Conservation (phyloP, 768 basidiomycete genomes). For the Lactarius deliciosus region DNA sequence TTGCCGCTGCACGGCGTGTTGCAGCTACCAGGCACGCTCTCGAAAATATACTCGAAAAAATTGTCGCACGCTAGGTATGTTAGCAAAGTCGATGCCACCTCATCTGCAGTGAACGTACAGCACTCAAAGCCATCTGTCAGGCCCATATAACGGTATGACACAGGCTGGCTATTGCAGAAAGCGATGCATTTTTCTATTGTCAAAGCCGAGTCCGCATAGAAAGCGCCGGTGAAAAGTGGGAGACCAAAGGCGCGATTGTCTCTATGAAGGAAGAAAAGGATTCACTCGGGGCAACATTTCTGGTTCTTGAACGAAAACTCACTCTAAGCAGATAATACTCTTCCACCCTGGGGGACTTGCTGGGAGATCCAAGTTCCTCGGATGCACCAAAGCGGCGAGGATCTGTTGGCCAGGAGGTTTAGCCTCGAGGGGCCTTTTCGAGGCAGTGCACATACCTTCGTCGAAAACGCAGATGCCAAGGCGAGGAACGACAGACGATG, state of each 20-base stretch:
- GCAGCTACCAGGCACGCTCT: conserved; percentile 47
- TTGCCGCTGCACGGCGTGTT: conserved; percentile 60
- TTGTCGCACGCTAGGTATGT: conserved; percentile 5
- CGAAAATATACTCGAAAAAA: conserved; percentile 47
- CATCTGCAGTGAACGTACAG: conserved; percentile 39
- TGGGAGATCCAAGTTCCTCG: not conserved
- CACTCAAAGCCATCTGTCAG: conserved; percentile 63
- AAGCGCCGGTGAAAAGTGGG: conserved; percentile 49
- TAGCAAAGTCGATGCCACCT: too few relatives aligned
- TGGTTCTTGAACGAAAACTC: not conserved
- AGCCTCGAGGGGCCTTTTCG: not conserved
- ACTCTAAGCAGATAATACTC: not conserved
- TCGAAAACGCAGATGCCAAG: not conserved
- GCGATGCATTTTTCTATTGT: conserved; percentile 53
- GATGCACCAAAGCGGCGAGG: not conserved
- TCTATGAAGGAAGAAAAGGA: not conserved
- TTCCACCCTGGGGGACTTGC: not conserved
- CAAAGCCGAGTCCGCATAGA: conserved; percentile 47
- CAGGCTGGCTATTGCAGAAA: conserved; percentile 42
- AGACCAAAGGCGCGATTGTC: not conserved
- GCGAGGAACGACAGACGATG: not conserved
- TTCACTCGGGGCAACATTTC: not conserved
- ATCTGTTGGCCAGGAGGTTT: not conserved
- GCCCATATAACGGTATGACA: conserved; percentile 58
- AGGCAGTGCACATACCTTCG: not conserved